Percentiles rank a stretch among this genome's conserved stretches.
Evolutionary conservation across 805 yeast species (phyloP).

Genomic region (Zygoascus ofunaensis): DNA sequence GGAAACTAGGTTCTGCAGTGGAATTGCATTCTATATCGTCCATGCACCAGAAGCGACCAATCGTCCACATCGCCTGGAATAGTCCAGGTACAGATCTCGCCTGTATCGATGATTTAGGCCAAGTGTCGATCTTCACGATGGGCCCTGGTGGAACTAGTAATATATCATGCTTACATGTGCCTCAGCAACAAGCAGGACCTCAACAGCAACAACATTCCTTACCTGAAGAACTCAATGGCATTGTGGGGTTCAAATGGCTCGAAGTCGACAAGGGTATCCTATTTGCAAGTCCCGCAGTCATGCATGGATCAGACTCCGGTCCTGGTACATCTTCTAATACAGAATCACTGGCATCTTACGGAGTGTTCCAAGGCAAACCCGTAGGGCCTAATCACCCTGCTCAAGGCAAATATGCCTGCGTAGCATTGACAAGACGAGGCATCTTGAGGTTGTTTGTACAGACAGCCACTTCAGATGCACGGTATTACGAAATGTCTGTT

Average conservation of each 20-base stretch:
- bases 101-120: slow-evolving; percentile 47
- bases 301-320: slow-evolving; percentile 9
- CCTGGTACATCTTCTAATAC: too few species aligned
- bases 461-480: slow-evolving; percentile 11
- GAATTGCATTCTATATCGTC: slow-evolving; percentile 23
- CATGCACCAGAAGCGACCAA: slow-evolving; percentile 13
- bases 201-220: not conserved
- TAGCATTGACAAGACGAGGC: slow-evolving; percentile 58
- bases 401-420: slow-evolving; percentile 58
- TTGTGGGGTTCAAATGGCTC: slow-evolving; percentile 60
- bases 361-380: slow-evolving; percentile 50
- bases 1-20: slow-evolving; percentile 65
- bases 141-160: slow-evolving; percentile 20
- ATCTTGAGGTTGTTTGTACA: slow-evolving; percentile 22
- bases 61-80: slow-evolving; percentile 46
- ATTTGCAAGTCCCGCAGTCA: slow-evolving; percentile 48
- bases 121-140: slow-evolving; percentile 21
- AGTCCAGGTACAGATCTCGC: slow-evolving; percentile 75
- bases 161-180: slow-evolving; percentile 17
- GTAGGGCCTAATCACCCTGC: slow-evolving; percentile 62
- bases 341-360: slow-evolving; percentile 32
- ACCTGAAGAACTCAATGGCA: slow-evolving; percentile 12
- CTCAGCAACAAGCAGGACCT: slow-evolving; percentile 5
- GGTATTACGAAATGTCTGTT: slow-evolving; percentile 28
- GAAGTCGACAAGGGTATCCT: slow-evolving; percentile 60